Base-by-base conservation (phyloP, 805 yeast species). In the Yarrowia keelungensis region DNA sequence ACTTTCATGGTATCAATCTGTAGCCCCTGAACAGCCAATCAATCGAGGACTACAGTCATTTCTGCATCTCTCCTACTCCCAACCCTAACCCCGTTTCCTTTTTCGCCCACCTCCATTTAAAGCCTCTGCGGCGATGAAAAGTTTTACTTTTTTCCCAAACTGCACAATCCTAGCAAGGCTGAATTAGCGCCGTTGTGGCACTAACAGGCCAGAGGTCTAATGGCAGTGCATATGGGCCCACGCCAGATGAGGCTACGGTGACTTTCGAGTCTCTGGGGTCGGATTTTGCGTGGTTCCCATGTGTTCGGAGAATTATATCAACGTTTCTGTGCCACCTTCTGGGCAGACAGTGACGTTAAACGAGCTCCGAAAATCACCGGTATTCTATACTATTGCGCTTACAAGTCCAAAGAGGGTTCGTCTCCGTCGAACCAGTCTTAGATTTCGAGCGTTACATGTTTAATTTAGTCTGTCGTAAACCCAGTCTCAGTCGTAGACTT, bases 141-240 rank as follows among this genome's bases (percentile, higher is more conserved):
- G 36, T 53, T 53, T 53, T 53, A n/a, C 59, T 39, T 38, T 14
- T 7, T 14, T 7, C 22, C 8, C 50, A 45, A 11, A 16, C 41
- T 7, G 16, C 8, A 19, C 51, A 47, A 26, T n/a, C 36, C 16
- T 38, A 39, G 59, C 59, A 53, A 39, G 59, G 59, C 59, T 53
- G 59, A 53, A 8, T 39, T 53, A 53, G 59, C 45, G 22, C 59
- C 59, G 59, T 53, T 53, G 59, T 53, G 59, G 59, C 59, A n/a
- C 59, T 53, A 53, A 39, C 45, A 22, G 36, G 35, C 58, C 1
- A 9, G 12, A 53, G 58, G 58, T 38, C 56, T 50, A 50, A 49
- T 19, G 50, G 14, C 2, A 14, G 36, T 22, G 36, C 15, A 26
- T 10, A 16, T 36, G 56, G 56, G 15, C 10, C 56, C 58, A 38